Evolutionary conservation across 306 rosid species (phyloP).

Genomic region (Myrica gale): DNA sequence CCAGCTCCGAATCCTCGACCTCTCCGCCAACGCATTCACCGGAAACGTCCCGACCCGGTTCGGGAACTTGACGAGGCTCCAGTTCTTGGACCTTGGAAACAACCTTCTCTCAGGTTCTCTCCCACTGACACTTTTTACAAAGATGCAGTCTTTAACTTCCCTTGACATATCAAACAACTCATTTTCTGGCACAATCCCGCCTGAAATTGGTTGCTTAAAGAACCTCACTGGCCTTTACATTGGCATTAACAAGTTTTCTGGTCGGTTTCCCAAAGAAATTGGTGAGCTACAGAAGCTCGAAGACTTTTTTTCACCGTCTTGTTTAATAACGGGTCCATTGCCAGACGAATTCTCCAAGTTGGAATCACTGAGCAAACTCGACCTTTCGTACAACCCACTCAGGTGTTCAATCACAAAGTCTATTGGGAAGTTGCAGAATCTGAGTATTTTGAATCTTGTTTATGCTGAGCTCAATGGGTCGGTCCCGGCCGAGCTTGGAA

Average conservation of each 20-base stretch:
- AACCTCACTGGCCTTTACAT: slow-evolving; percentile 67
- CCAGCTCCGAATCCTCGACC: slow-evolving; percentile 52
- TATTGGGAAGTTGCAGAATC: slow-evolving; percentile 65
- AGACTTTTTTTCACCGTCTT: slow-evolving; percentile 50
- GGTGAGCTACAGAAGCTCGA: slow-evolving; percentile 68
- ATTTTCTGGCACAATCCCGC: slow-evolving; percentile 65
- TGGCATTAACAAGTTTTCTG: slow-evolving; percentile 62
- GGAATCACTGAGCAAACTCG: slow-evolving; percentile 58
- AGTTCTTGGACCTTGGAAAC: slow-evolving; percentile 66
- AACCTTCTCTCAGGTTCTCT: slow-evolving; percentile 73
- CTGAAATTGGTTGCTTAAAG: slow-evolving; percentile 57
- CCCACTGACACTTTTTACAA: slow-evolving; percentile 57
- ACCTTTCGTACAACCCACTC: slow-evolving; percentile 85
- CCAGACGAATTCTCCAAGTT: slow-evolving; percentile 71
- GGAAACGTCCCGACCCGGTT: slow-evolving; percentile 58
- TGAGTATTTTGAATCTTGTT: slow-evolving; percentile 56
- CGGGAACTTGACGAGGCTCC: slow-evolving; percentile 64
- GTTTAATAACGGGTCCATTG: slow-evolving; percentile 80
- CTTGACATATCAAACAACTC: slow-evolving; percentile 86
- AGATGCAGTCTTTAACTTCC: slow-evolving; percentile 53
- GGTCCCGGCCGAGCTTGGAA: slow-evolving; percentile 80
- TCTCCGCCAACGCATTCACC: slow-evolving; percentile 59
- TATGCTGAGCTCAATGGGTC: slow-evolving; percentile 73
- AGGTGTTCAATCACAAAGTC: slow-evolving; percentile 72
- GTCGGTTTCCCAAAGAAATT: slow-evolving; percentile 67